Percentiles rank a stretch among this genome's conserved stretches.
phyloP scores from a whole-genome alignment of 768 basidiomycete species.

The Psilocybe subaeruginosa region DNA sequence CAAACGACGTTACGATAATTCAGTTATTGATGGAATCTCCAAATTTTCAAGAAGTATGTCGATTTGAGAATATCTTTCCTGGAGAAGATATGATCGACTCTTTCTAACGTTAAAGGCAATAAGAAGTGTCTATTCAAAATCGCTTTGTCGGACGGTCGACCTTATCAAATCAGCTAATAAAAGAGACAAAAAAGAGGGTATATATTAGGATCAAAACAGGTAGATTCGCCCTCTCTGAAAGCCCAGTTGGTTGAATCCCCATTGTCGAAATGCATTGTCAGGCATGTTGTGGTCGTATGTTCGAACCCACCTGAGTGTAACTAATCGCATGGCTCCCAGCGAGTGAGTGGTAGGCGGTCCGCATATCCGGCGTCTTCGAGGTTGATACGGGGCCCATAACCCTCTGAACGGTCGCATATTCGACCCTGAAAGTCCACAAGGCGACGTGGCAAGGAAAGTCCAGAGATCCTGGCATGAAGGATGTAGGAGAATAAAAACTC shows the following conservation, averaged over 20 bases:
- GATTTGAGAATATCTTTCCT: too few relatives aligned
- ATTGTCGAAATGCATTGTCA: neutral
- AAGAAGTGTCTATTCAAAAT: too few relatives aligned
- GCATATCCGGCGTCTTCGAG: neutral
- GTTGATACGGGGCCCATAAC: neutral
- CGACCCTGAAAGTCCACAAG: neutral
- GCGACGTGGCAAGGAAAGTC: neutral
- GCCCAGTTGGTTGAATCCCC: neutral
- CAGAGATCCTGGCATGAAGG: neutral
- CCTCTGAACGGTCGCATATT: neutral
- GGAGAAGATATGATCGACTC: too few relatives aligned
- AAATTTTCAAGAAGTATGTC: too few relatives aligned
- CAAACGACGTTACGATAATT: neutral
- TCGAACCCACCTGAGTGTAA: neutral
- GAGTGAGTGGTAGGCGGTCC: neutral
- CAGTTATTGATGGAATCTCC: neutral
- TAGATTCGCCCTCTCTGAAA: neutral
- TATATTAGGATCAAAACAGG: neutral
- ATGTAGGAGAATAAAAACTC: constrained; percentile 4
- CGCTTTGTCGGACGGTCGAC: too few relatives aligned
- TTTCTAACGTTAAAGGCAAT: too few relatives aligned
- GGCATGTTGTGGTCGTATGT: neutral
- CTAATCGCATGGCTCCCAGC: neutral
- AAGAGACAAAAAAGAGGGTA: neutral
- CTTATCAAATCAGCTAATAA: too few relatives aligned